A percentile compares a stretch with the other conserved stretches of the same genome.
Evolutionary conservation across 2,329 filamentous ascomycete genomes (phyloP).

Genomic region (Ilyonectria destructans): DNA sequence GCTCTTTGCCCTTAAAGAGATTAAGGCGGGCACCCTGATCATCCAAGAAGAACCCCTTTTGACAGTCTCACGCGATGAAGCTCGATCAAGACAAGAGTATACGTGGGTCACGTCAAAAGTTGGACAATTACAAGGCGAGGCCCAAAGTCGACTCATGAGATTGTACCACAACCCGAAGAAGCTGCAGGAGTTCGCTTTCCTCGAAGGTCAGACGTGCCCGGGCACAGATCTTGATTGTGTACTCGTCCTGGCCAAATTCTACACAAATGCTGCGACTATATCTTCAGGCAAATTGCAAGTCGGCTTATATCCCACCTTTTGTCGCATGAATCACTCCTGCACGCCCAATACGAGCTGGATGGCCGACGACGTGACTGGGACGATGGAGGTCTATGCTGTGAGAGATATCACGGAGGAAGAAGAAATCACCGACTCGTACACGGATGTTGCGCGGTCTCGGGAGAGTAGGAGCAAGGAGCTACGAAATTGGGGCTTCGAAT

Average conservation of each 20-base stretch:
- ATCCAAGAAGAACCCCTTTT: conserved; percentile 28
- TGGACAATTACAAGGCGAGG: conserved; percentile 12
- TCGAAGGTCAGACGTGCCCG: conserved; percentile 20
- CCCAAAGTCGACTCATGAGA: conserved; percentile 17
- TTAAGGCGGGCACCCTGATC: conserved; percentile 31
- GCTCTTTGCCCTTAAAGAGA: conserved; percentile 16
- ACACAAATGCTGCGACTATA: conserved; percentile 34
- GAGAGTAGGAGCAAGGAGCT: conserved; percentile 20
- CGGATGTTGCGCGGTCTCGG: conserved; percentile 28
- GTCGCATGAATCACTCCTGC: conserved; percentile 34
- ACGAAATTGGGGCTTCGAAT: conserved; percentile 31
- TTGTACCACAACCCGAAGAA: conserved; percentile 32
- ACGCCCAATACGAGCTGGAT: conserved; percentile 31
- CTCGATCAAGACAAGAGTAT: conserved; percentile 18
- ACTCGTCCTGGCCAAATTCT: conserved; percentile 30
- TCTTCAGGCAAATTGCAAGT: conserved; percentile 21
- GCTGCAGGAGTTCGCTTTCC: conserved; percentile 22
- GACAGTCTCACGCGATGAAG: conserved; percentile 27
- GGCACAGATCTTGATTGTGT: conserved; percentile 24
- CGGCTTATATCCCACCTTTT: conserved; percentile 30
- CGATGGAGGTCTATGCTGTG: conserved; percentile 32
- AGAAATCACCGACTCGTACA: conserved; percentile 33
- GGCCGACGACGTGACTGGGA: conserved; percentile 23
- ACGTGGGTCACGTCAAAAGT: conserved; percentile 22
- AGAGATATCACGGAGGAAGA: conserved; percentile 31